phyloP scores from a whole-genome alignment of 352 stramenopile genomes.

The Blastocystis hominis region DNA sequence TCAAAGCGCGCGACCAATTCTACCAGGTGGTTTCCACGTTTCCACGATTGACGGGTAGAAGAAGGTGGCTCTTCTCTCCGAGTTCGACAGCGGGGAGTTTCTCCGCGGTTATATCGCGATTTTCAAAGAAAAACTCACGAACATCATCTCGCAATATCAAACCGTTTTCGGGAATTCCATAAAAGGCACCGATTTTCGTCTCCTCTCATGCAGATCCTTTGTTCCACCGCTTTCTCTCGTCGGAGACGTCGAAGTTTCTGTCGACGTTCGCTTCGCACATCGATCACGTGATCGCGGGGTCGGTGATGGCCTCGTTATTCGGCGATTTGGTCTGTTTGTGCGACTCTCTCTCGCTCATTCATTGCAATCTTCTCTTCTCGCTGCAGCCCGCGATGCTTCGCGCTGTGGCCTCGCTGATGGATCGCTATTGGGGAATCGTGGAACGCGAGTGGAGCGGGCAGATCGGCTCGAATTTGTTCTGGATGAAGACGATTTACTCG shows the following conservation, averaged over 20 bases:
- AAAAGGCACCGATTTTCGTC: background rate
- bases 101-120: background rate
- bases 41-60: background rate
- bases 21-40: background rate
- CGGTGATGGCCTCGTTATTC: background rate
- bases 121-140: conserved; percentile 27
- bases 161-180: conserved; percentile 17
- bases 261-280: background rate
- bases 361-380: background rate
- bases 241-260: background rate
- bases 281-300: background rate
- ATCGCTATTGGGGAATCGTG: background rate
- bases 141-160: conserved; percentile 8
- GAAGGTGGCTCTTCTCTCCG: background rate
- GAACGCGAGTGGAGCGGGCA: background rate
- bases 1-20: conserved; percentile 28
- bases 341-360: background rate
- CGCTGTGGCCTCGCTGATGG: background rate
- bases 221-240: background rate
- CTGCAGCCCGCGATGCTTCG: background rate
- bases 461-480: conserved; percentile 34
- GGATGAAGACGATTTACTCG: conserved; percentile 53
- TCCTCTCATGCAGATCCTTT: background rate
- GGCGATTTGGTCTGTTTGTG: conserved; percentile 10
- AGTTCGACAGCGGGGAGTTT: conserved; percentile 23